Evolutionary conservation across 2,329 filamentous ascomycete species (phyloP).

Genomic region (Ophiosphaerella narmari): DNA sequence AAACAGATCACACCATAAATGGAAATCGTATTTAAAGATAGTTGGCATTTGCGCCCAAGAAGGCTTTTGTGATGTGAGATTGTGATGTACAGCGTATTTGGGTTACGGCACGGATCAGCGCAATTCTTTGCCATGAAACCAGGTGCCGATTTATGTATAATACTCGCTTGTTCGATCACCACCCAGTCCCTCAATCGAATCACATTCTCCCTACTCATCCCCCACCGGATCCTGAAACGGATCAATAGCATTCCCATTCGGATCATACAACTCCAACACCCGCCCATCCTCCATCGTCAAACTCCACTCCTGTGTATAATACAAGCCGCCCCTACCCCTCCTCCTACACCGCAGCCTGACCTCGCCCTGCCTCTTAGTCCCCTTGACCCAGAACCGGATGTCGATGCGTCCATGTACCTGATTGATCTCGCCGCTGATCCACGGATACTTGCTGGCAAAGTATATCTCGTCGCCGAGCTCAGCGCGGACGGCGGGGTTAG

Average conservation of each 20-base stretch:
- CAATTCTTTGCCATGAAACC: too few relatives aligned
- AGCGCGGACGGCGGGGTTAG: conserved; percentile 73
- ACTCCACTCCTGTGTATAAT: conserved; percentile 91
- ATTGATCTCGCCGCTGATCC: conserved; percentile 73
- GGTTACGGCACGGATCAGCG: too few relatives aligned
- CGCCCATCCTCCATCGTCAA: conserved; percentile 69
- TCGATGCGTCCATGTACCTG: conserved; percentile 90
- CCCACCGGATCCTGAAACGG: conserved; percentile 60
- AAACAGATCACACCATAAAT: background rate
- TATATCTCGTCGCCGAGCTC: conserved; percentile 74
- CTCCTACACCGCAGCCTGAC: conserved; percentile 83
- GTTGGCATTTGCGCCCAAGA: too few relatives aligned
- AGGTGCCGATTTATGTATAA: background rate
- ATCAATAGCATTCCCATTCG: conserved; percentile 57
- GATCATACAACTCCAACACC: conserved; percentile 77
- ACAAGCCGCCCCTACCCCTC: conserved; percentile 69
- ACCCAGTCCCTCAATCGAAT: background rate
- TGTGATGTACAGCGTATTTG: background rate
- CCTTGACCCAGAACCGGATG: conserved; percentile 84
- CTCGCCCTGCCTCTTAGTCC: conserved; percentile 69
- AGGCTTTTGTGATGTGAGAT: background rate
- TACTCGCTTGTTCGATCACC: too few relatives aligned
- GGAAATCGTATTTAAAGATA: background rate
- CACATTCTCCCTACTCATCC: conserved; percentile 18
- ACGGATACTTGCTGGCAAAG: conserved; percentile 54